A percentile compares a stretch with the other conserved stretches of the same genome.
Evolutionary conservation across 1,284 basidiomycete genomes (phyloP).

Genomic region (Amylostereum chailletii): DNA sequence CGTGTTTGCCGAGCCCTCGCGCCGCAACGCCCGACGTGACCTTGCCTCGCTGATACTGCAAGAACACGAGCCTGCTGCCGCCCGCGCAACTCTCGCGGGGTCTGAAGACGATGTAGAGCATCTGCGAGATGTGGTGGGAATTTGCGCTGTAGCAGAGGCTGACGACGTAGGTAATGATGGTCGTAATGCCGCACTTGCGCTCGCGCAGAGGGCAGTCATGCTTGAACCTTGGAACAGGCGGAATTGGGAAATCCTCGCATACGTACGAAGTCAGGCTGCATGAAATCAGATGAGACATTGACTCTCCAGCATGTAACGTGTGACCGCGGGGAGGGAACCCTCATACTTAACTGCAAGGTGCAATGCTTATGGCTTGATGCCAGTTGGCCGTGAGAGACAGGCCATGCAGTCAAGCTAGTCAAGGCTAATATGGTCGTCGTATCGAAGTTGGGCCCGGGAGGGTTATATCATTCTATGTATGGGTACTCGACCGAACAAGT

Average conservation of each 20-base stretch:
- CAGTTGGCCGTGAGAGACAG: too few species aligned
- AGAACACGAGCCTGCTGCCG: slow-evolving; percentile 30
- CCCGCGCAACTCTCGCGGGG: slow-evolving; percentile 28
- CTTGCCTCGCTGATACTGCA: slow-evolving; percentile 50
- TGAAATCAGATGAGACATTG: too few species aligned
- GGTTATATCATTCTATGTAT: too few species aligned
- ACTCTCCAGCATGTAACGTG: too few species aligned
- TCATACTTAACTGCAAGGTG: too few species aligned
- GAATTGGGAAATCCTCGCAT: slow-evolving; percentile 56
- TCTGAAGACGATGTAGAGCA: slow-evolving; percentile 21
- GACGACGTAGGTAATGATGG: slow-evolving; percentile 18
- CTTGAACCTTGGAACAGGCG: slow-evolving; percentile 51
- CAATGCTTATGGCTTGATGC: too few species aligned
- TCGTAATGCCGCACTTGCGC: slow-evolving; percentile 24
- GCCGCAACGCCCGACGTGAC: slow-evolving; percentile 34
- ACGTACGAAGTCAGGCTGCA: slow-evolving; percentile 26
- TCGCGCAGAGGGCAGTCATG: slow-evolving; percentile 61
- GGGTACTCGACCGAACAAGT: too few species aligned
- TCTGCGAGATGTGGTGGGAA: slow-evolving; percentile 30
- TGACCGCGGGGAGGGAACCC: too few species aligned
- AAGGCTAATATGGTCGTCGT: too few species aligned
- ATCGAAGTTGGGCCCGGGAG: too few species aligned
- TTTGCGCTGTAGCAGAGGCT: slow-evolving; percentile 32
- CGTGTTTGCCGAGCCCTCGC: slow-evolving; percentile 47
- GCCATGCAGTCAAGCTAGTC: too few species aligned